Conservation (phyloP, 306 rosid species). For the Coriaria nepalensis region DNA sequence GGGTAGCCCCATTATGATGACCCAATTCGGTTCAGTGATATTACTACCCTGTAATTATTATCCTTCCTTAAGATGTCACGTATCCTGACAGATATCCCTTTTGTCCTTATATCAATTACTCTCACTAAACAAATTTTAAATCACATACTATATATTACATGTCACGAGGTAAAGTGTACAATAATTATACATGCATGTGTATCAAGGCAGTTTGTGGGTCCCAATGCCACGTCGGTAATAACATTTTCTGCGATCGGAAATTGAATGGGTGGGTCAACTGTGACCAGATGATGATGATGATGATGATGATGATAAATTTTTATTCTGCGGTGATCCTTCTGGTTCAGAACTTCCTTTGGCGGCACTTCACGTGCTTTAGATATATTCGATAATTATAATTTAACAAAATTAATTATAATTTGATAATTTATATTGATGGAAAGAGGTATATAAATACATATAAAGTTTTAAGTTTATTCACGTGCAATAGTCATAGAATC, state of each 20-base stretch:
- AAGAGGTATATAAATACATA: too few relatives aligned
- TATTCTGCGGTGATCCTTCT: too few relatives aligned
- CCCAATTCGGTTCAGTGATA: conserved; percentile 32
- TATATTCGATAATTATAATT: too few relatives aligned
- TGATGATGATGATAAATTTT: too few relatives aligned
- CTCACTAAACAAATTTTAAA: conserved; percentile 30
- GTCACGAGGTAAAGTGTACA: conserved; percentile 19
- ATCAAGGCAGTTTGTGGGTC: conserved; percentile 2
- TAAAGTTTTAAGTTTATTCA: too few relatives aligned
- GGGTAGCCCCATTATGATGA: conserved; percentile 16
- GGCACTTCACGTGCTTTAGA: too few relatives aligned
- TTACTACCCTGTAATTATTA: conserved; percentile 26
- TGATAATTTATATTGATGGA: too few relatives aligned
- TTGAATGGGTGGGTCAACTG: conserved; percentile 33
- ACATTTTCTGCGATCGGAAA: conserved; percentile 28
- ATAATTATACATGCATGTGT: conserved; percentile 1
- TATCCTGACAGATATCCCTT: conserved; percentile 33
- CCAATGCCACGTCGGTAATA: conserved; percentile 31
- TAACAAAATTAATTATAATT: too few relatives aligned
- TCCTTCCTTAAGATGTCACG: conserved; percentile 31
- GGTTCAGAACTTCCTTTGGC: too few relatives aligned
- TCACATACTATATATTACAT: conserved; percentile 2
- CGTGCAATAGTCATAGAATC: too few relatives aligned
- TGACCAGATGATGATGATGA: conserved; percentile 18
- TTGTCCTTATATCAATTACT: conserved; percentile 38